Evolutionary conservation across 139 green algal species (phyloP).

Genomic region (Nannochloris sp.): DNA sequence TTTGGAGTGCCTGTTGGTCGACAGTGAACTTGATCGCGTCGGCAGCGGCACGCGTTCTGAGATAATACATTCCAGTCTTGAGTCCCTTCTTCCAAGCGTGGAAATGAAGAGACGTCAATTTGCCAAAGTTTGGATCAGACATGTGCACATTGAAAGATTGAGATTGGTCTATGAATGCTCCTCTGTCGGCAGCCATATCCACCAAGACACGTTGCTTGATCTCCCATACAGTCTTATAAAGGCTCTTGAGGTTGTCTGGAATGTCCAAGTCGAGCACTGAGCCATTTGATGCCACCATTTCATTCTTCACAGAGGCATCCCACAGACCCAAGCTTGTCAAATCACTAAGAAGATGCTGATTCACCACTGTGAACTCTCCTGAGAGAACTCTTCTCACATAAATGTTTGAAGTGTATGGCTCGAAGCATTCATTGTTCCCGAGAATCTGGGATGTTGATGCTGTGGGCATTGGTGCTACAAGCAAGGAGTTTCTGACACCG

Average conservation of each 20-base stretch:
- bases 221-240: conserved; percentile 99
- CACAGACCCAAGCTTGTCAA: conserved; percentile 84
- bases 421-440: conserved; percentile 98
- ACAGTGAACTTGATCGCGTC: conserved; percentile 99
- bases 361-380: conserved; percentile 93
- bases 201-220: conserved; percentile 95
- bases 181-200: conserved; percentile 97
- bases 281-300: conserved; percentile 80
- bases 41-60: conserved; percentile 81
- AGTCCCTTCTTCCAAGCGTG: conserved; percentile 91
- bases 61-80: conserved; percentile 94
- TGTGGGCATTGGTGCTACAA: conserved; percentile 97
- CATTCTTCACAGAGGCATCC: conserved; percentile 87
- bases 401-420: conserved; percentile 99
- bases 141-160: conserved; percentile 99
- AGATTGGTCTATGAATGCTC: conserved; percentile 96
- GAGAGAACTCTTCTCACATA: conserved; percentile 92
- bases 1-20: conserved; percentile 58
- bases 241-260: conserved; percentile 76
- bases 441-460: conserved; percentile 85
- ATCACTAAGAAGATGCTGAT: conserved; percentile 96
- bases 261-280: conserved; percentile 69
- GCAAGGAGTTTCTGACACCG: conserved; percentile 93
- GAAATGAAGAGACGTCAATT: conserved; percentile 98
- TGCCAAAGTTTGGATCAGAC: conserved; percentile 96